These are phyloP conservation scores for Taphrina populina DNA, from an alignment of 1,139 yeast species.

Conservation along the genomic window DNA sequence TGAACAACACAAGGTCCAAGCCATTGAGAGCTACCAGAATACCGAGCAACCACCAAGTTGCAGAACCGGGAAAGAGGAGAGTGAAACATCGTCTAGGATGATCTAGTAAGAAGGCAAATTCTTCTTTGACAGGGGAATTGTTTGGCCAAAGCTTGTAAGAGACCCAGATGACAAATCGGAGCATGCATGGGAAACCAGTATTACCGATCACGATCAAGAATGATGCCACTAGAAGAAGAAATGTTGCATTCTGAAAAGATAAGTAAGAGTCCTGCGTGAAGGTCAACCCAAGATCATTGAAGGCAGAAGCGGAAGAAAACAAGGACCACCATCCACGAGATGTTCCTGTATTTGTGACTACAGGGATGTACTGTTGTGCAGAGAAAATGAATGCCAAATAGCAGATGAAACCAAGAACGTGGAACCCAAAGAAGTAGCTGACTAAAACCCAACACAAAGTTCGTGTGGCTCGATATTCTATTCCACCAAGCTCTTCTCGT, in stretches of 20 bases:
- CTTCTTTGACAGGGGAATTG: constrained; percentile 31
- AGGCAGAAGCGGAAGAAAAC: constrained; percentile 73
- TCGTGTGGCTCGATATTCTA: constrained; percentile 87
- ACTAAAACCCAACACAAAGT: constrained; percentile 47
- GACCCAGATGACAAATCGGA: constrained; percentile 36
- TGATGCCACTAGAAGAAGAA: constrained; percentile 33
- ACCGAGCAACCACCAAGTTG: constrained; percentile 91
- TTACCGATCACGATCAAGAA: constrained; percentile 37
- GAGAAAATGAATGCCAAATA: constrained; percentile 64
- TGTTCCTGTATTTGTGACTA: constrained; percentile 57
- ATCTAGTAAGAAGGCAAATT: constrained; percentile 79
- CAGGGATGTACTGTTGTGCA: constrained; percentile 46
- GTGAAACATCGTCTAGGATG: constrained; percentile 98
- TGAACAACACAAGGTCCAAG: constrained; percentile 74
- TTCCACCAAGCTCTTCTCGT: constrained; percentile 94
- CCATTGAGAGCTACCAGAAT: constrained; percentile 70
- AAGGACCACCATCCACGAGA: constrained; percentile 90
- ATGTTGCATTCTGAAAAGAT: constrained; percentile 32
- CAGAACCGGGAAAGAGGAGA: constrained; percentile 80
- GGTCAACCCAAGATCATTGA: constrained; percentile 70
- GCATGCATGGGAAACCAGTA: constrained; percentile 37
- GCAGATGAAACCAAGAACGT: constrained; percentile 56
- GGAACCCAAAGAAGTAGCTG: constrained; percentile 30
- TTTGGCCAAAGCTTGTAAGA: constrained; percentile 30
- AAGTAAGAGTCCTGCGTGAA: constrained; percentile 35